These are phyloP conservation scores for Carex kokanica DNA, from an alignment of 176 grass and related monocot genomes.

Conservation along the genomic window DNA sequence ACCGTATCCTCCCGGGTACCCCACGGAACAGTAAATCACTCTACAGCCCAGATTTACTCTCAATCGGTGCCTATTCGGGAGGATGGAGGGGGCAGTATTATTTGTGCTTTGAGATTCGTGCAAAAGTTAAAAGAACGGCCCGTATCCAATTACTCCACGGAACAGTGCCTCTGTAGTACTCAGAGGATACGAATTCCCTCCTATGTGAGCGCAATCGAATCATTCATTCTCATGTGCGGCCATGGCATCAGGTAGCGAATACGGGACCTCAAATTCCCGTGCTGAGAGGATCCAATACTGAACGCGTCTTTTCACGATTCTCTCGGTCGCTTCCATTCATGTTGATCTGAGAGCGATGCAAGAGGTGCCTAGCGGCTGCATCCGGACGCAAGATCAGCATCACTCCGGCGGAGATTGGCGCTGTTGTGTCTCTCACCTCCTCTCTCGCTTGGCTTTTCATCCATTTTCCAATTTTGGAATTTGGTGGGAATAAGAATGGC, in stretches of 20 bases:
- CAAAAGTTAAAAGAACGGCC: too few species aligned
- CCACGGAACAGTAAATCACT: too few species aligned
- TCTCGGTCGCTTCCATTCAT: constrained; percentile 32
- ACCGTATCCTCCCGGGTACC: too few species aligned
- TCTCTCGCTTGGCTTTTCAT: constrained; percentile 26
- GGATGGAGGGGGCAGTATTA: too few species aligned
- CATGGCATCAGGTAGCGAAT: not conserved
- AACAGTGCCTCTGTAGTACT: too few species aligned
- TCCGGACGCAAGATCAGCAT: not conserved
- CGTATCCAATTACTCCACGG: too few species aligned
- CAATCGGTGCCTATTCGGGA: too few species aligned
- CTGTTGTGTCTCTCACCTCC: not conserved
- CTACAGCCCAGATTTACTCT: too few species aligned
- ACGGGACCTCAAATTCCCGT: not conserved
- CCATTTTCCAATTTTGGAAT: not conserved
- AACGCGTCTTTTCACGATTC: constrained; percentile 22
- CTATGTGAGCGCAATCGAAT: too few species aligned
- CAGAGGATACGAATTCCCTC: too few species aligned
- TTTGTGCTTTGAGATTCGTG: too few species aligned
- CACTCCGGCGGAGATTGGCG: constrained; percentile 22
- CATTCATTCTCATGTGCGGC: too few species aligned
- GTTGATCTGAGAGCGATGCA: not conserved
- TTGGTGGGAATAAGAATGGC: not conserved
- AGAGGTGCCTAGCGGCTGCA: not conserved
- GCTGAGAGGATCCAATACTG: constrained; percentile 1